These are phyloP conservation scores for Salix brachista DNA, from an alignment of 345 rosid species.

Conservation along the genomic window DNA sequence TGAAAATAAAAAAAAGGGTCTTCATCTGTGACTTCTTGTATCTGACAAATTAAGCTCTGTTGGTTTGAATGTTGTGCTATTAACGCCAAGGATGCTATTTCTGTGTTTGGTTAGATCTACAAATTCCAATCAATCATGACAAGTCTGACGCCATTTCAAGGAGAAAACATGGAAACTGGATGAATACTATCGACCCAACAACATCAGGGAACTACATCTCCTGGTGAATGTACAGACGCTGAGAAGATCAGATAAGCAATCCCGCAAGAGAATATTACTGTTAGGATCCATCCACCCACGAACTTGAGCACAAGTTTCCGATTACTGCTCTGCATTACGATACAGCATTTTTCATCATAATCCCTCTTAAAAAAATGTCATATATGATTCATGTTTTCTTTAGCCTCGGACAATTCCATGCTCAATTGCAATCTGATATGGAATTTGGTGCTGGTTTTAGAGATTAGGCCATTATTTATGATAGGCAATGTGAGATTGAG, in stretches of 20 bases:
- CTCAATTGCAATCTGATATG: neutral
- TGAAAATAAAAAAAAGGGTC: no score
- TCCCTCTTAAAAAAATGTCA: no score
- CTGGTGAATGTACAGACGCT: conserved; percentile 29
- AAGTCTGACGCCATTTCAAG: no score
- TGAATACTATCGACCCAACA: no score
- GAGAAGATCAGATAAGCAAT: conserved; percentile 28
- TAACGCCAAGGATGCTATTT: conserved; percentile 90
- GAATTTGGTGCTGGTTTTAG: neutral
- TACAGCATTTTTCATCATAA: no score
- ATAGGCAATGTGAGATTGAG: no score
- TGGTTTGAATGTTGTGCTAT: conserved; percentile 31
- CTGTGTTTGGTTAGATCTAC: neutral
- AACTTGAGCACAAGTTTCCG: conserved; percentile 26
- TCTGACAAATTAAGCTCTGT: conserved; percentile 33
- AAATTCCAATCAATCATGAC: no score
- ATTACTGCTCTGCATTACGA: conserved; percentile 27
- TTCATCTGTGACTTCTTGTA: no score
- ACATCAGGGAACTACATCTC: conserved; percentile 12
- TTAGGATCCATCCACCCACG: conserved; percentile 29
- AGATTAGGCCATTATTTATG: neutral
- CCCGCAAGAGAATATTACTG: conserved; percentile 26
- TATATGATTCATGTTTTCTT: neutral
- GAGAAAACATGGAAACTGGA: no score
- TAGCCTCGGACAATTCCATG: neutral